Base-by-base conservation (phyloP, 2,329 filamentous ascomycete genomes). In the Rachicladosporium sp. region DNA sequence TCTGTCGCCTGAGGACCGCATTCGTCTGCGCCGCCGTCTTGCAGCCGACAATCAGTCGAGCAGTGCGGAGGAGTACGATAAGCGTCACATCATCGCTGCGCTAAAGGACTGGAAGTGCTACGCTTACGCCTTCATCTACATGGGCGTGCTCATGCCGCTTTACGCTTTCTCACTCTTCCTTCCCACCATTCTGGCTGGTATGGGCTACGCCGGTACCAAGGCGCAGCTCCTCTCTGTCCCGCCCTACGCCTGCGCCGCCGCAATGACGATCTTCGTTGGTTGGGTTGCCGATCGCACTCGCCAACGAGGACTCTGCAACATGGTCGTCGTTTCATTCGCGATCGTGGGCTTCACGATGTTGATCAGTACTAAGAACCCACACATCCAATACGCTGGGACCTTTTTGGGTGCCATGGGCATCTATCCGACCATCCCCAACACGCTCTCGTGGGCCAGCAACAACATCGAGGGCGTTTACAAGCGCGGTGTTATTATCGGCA, bases 401-500 rank as follows among this genome's bases (percentile, higher is more conserved):
- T 94, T 93, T 59, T 67, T 94, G 0, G 87, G 81, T 0, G 87
- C 88, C 0, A 67, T 89, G 41, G 87, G 88, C 1, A 93, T 94
- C 50, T 94, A 94, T 53, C 87, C 88, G 0, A 81, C 78, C 52
- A 84, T 94, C 41, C 66, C 85, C 6, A 91, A 93, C 56, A 93
- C 85, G 0, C 84, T 94, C 45, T 79, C 80, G 2, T 94, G 88
- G 88, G 70, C 81, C 19, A 78, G 79, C 36, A 94, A 94, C 65
- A 94, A 94, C 46, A 74, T 80, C 31, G 87, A 94, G 61, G 82
- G 88, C 10, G 83, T 89, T 2, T 93, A 93, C 64, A 94, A 94
- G 67, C 76, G 87, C 30, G 88, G 86, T 31, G 80, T 94, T 10
- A 83, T 85, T 0, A 65, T 94, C 1, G 88, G 88, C 0, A 77